Base-by-base conservation (phyloP, 805 yeast species). In the Tetrapisispora pingtungensis region DNA sequence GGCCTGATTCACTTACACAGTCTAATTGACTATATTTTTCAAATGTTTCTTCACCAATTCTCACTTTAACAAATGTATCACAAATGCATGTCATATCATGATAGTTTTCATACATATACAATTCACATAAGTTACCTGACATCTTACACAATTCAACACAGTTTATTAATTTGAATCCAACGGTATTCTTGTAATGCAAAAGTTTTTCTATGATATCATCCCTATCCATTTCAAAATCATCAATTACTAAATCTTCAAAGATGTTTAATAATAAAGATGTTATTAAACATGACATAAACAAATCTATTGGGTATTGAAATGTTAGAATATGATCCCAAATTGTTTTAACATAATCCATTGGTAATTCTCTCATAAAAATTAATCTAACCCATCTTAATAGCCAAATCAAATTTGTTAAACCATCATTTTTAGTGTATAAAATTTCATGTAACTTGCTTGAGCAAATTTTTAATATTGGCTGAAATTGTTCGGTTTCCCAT, bases 321-420 rank as follows among this genome's bases (percentile, higher is more conserved):
- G 64, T 56, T 40, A 59, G 41, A 2, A 61, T 40, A 46, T 57
- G 64, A 46, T 60, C 65, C 66, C 66, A 62, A 13, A 62, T 47
- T 13, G 50, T 48, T n/a, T 52, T 41, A 1, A 52, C 54, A 22
- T 54, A 44, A 10, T 51, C 54, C 27, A 43, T 40, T 10, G 59
- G 57, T 30, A 62, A 42, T 41, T 62, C 66, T 42, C 66, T 53
- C 27, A 61, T 34, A 17, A 62, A 55, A 6, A 61, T 41, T 34
- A 62, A 45, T 36, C 65, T 47, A 17, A 59, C 56, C 66, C 66
- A 62, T 33, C 65, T 48, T 33, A 62, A 49, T n/a, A 61, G 47
- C 66, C 66, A 62, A 19, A 62, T 51, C 30, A 59, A 38, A 38
- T 56, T 57, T 6, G 51, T 42, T 40, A 47, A 51, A 18, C 47